phyloP scores from a whole-genome alignment of 2,329 filamentous ascomycete genomes.

The Stylonectria norvegica region DNA sequence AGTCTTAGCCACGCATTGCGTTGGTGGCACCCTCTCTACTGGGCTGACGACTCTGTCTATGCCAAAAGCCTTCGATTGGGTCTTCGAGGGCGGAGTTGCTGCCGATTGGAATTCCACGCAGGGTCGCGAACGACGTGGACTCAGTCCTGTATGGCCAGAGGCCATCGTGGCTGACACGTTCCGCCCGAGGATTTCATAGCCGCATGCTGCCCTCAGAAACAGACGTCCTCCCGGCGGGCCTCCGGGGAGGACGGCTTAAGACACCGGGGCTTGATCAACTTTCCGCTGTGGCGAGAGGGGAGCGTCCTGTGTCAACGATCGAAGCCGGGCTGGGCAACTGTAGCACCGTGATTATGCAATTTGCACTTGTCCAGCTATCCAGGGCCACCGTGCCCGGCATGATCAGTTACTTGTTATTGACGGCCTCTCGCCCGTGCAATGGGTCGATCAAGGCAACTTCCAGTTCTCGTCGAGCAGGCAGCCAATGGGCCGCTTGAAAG shows the following conservation, averaged over 20 bases:
- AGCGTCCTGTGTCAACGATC: neutral
- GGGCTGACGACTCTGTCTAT: conserved; percentile 4
- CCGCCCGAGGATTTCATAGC: conserved; percentile 9
- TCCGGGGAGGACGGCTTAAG: conserved; percentile 8
- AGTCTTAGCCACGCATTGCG: conserved; percentile 6
- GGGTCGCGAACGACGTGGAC: conserved; percentile 10
- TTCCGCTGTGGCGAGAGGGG: neutral
- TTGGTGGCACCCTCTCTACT: conserved; percentile 10
- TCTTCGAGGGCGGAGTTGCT: conserved; percentile 1
- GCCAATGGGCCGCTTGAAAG: conserved; percentile 14
- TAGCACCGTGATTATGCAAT: neutral
- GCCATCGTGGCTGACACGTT: conserved; percentile 10
- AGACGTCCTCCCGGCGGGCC: no score
- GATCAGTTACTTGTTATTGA: conserved; percentile 16
- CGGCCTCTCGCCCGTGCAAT: conserved; percentile 7
- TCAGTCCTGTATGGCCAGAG: conserved; percentile 3
- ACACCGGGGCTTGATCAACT: neutral
- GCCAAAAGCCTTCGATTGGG: conserved; percentile 6
- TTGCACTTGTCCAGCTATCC: neutral
- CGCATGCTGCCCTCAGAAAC: conserved; percentile 9
- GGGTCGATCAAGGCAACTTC: conserved; percentile 6
- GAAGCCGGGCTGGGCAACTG: neutral
- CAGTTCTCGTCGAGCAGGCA: conserved; percentile 4
- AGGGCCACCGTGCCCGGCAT: neutral
- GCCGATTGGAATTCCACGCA: conserved; percentile 7